A percentile compares a stretch with the other conserved stretches of the same genome.
Conservation (phyloP, 306 rosid species). For the Vigna angularis region DNA sequence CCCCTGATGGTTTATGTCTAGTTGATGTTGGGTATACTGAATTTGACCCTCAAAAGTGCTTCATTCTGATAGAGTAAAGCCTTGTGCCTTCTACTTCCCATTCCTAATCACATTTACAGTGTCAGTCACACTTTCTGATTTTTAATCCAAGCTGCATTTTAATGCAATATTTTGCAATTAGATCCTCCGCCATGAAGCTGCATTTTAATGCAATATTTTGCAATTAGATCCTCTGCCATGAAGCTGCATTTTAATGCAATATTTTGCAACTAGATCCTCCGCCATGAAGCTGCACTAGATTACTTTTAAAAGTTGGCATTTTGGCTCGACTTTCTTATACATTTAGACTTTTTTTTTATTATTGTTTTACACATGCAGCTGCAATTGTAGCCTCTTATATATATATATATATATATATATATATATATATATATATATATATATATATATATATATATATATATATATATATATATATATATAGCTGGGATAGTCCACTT, state of each 20-base stretch:
- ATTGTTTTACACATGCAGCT: slow-evolving; percentile 1
- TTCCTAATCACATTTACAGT: not conserved
- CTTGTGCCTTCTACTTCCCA: not conserved
- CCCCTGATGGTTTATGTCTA: slow-evolving; percentile 88
- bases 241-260: slow-evolving; percentile 21
- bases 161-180: not conserved
- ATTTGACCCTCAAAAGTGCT: slow-evolving; percentile 60
- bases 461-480: no score
- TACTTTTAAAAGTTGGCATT: not conserved
- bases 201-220: slow-evolving; percentile 9
- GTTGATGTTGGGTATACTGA: slow-evolving; percentile 89
- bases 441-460: no score
- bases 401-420: no score
- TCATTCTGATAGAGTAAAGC: slow-evolving; percentile 55
- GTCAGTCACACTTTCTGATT: not conserved
- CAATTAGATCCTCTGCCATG: not conserved
- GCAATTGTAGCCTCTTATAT: not conserved
- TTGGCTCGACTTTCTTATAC: not conserved
- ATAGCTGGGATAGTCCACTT: no score
- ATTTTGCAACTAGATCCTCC: slow-evolving; percentile 17
- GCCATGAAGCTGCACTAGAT: not conserved
- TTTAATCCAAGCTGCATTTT: slow-evolving; percentile 15
- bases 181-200: slow-evolving; percentile 23
- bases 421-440: no score
- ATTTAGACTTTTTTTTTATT: not conserved